phyloP scores from a whole-genome alignment of 208 protist genomes.

The Acanthamoeba pearcei region DNA sequence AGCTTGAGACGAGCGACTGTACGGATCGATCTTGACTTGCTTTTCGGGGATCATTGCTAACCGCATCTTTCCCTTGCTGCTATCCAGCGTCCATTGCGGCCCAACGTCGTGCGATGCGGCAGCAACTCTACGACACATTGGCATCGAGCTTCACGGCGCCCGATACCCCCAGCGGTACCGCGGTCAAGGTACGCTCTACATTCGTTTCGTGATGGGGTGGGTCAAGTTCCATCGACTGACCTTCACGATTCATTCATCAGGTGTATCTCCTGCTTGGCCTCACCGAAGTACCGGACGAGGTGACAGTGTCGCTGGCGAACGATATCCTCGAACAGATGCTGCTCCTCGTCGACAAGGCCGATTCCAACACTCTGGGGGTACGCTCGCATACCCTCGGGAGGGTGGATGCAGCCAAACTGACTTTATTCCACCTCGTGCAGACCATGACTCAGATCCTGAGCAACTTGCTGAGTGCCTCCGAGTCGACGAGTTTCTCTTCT shows the following conservation, averaged over 20 bases:
- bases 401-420: background rate
- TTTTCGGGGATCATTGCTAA: background rate
- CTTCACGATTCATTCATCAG: background rate
- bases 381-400: background rate
- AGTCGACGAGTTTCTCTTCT: background rate
- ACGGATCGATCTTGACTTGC: background rate
- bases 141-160: background rate
- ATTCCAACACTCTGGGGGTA: background rate
- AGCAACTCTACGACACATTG: background rate
- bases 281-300: constrained; percentile 71
- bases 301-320: background rate
- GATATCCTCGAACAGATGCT: background rate
- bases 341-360: background rate
- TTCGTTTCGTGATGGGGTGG: background rate
- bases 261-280: constrained; percentile 27
- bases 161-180: background rate
- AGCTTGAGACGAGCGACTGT: background rate
- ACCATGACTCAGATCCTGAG: constrained; percentile 6
- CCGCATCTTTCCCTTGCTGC: too few species aligned
- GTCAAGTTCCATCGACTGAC: background rate
- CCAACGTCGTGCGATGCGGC: background rate
- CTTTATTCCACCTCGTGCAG: background rate
- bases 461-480: background rate
- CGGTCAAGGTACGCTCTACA: background rate
- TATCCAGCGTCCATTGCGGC: background rate